Conservation (phyloP, 108 stramenopile genomes). For the Cyclotella cryptica region DNA sequence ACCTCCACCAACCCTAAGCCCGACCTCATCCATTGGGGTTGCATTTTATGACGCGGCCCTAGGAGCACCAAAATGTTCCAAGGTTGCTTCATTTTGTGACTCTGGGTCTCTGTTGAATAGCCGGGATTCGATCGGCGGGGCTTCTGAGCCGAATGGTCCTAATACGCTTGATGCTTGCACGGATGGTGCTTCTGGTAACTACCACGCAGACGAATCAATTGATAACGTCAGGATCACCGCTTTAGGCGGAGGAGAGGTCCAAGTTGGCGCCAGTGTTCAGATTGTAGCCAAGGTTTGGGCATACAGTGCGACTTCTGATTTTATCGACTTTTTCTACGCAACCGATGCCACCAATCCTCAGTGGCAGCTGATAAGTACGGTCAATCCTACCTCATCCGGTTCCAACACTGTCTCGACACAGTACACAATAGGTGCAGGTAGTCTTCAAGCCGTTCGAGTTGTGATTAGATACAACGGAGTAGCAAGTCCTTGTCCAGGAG, state of each 20-base stretch:
- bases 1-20: constrained; percentile 5
- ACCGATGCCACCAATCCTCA: constrained; percentile 30
- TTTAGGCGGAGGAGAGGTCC: background rate
- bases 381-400: constrained; percentile 9
- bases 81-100: background rate
- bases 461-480: constrained; percentile 19
- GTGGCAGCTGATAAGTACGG: constrained; percentile 24
- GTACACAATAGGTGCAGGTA: constrained; percentile 15
- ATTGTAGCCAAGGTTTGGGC: constrained; percentile 21
- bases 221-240: constrained; percentile 15
- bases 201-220: constrained; percentile 35
- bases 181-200: constrained; percentile 20
- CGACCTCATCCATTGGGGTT: background rate
- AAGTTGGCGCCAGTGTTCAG: constrained; percentile 15
- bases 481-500: constrained; percentile 13
- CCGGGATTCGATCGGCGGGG: constrained; percentile 13
- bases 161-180: constrained; percentile 33
- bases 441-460: constrained; percentile 29
- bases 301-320: constrained; percentile 16
- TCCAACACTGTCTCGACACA: background rate
- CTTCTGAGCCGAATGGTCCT: background rate
- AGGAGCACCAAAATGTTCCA: constrained; percentile 17
- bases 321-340: constrained; percentile 27
- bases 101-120: constrained; percentile 25
- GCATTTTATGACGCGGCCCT: constrained; percentile 8